phyloP scores from a whole-genome alignment of 148 eudicot genomes.

The Cornus controversa region DNA sequence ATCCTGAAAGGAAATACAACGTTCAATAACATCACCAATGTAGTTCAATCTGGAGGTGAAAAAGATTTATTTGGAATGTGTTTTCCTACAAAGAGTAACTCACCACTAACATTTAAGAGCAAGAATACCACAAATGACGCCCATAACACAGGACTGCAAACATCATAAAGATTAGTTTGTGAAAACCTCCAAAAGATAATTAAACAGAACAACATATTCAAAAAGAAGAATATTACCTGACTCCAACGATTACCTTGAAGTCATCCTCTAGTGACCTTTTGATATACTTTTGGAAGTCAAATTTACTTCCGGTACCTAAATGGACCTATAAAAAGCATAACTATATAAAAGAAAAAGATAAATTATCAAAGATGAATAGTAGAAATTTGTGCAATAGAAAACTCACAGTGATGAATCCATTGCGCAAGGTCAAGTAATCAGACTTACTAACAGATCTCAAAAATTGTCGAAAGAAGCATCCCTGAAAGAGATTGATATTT shows the following conservation, averaged over 20 bases:
- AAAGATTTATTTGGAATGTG: not conserved
- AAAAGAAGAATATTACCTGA: slow-evolving; percentile 46
- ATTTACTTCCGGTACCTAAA: slow-evolving; percentile 79
- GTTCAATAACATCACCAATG: not conserved
- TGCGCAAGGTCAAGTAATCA: slow-evolving; percentile 84
- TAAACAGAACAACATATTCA: not conserved
- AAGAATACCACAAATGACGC: slow-evolving; percentile 74
- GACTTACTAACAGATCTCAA: slow-evolving; percentile 76
- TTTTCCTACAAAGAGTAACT: slow-evolving; percentile 17
- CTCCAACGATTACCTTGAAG: slow-evolving; percentile 77
- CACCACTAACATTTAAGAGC: slow-evolving; percentile 77
- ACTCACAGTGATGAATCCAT: slow-evolving; percentile 87
- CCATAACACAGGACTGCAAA: slow-evolving; percentile 82
- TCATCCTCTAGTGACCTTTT: slow-evolving; percentile 95
- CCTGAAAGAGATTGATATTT: slow-evolving; percentile 34
- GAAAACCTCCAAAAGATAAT: not conserved
- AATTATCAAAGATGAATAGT: not conserved
- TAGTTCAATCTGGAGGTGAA: not conserved
- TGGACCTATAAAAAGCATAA: slow-evolving; percentile 50
- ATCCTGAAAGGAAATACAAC: slow-evolving; percentile 41
- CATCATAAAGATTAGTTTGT: not conserved
- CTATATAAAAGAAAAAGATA: not conserved
- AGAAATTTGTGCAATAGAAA: not conserved
- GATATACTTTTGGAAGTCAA: slow-evolving; percentile 88
- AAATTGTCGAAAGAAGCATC: slow-evolving; percentile 88